phyloP scores from a whole-genome alignment of 2,329 filamentous ascomycete genomes.

The Torrubiellomyces zombiae region DNA sequence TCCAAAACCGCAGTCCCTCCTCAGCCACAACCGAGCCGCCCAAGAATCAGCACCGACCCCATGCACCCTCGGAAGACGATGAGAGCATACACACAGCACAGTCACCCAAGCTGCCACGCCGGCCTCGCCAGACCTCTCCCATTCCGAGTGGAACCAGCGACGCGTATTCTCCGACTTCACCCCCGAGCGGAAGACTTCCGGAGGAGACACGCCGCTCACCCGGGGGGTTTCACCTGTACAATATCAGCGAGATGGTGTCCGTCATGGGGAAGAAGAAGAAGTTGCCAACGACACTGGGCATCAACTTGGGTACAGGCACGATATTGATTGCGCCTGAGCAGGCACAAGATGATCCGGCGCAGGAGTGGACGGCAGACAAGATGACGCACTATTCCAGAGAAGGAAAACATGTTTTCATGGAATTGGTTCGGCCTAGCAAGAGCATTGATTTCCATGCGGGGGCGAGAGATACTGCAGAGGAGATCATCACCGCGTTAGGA shows the following conservation, averaged over 20 bases:
- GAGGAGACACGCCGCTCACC: constrained; percentile 39
- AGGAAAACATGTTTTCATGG: constrained; percentile 93
- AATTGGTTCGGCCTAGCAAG: constrained; percentile 80
- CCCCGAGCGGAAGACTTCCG: neutral
- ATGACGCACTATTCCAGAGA: constrained; percentile 97
- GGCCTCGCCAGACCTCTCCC: constrained; percentile 10
- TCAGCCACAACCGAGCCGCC: no score
- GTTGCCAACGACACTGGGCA: constrained; percentile 92
- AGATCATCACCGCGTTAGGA: constrained; percentile 76
- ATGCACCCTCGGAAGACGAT: constrained; percentile 15
- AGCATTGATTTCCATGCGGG: constrained; percentile 95
- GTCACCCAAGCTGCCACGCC: constrained; percentile 23
- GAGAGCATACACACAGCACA: constrained; percentile 13
- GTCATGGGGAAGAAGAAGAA: constrained; percentile 95
- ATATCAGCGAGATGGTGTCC: constrained; percentile 95
- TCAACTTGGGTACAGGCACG: constrained; percentile 73
- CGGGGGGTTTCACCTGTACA: constrained; percentile 84
- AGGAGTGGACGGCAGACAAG: constrained; percentile 88
- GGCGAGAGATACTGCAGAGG: constrained; percentile 87
- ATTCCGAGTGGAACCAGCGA: no score
- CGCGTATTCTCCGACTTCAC: no score
- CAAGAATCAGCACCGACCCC: no score
- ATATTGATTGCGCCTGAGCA: constrained; percentile 87
- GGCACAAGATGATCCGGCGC: constrained; percentile 62
- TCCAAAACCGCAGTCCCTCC: constrained; percentile 32